Evolutionary conservation across 768 basidiomycete genomes (phyloP), one percentile per base, ranked within the genome.

Genomic region (Termitomyces sp.): DNA sequence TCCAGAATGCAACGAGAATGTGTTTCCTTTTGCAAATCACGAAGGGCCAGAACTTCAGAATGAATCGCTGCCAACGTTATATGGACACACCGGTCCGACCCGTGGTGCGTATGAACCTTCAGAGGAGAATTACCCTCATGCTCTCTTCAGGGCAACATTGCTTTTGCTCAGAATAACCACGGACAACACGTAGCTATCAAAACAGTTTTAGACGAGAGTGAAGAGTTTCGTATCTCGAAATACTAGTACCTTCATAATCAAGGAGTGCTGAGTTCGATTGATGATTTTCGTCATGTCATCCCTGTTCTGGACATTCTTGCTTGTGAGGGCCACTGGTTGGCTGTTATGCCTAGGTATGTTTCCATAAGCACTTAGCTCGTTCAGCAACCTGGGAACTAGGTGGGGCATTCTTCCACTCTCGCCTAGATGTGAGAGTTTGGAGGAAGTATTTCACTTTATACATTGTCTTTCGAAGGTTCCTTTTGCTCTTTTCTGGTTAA

Each of bases 291-390:
- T 12, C 40, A 60, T 32, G 32, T 67, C 4, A 46, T 74, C 12
- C n/a, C n/a, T n/a, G n/a, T n/a, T n/a, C n/a, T n/a, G n/a, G n/a
- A n/a, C n/a, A n/a, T n/a, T n/a, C n/a, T n/a, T n/a, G n/a, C n/a
- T n/a, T n/a, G n/a, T n/a, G n/a, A n/a, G n/a, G n/a, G n/a, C n/a
- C n/a, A n/a, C n/a, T n/a, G n/a, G n/a, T n/a, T n/a, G n/a, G n/a
- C n/a, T n/a, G n/a, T n/a, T n/a, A n/a, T n/a, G n/a, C 73, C 73
- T 13, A 66, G 70, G 64, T 64, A 48, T 20, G 26, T 2, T 56
- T 26, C 24, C 16, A 34, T 14, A 22, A 34, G 20, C 14, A 2
- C 5, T 24, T 13, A 16, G 14, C 20, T 36, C 10, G 13, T 22
- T 14, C n/a, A n/a, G 2, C 9, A 24, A 33, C 12, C 22, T 10